These are phyloP conservation scores for Cryphonectria radicalis DNA, from an alignment of 2,329 filamentous ascomycete genomes.

Conservation along the genomic window DNA sequence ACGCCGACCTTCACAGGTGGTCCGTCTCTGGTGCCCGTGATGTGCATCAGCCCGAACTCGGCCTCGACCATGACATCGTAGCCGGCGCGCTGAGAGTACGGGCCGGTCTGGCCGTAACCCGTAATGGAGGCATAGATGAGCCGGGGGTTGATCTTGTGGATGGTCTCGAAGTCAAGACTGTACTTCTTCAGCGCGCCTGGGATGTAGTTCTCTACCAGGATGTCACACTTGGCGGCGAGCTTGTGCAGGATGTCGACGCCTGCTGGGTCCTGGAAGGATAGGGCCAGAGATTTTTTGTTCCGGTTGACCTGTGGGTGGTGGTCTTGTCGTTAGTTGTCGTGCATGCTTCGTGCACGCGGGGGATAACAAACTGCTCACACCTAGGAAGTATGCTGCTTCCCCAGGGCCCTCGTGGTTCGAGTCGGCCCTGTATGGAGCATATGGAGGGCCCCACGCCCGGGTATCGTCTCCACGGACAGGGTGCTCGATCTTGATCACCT, in stretches of 20 bases:
- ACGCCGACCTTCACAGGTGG: slow-evolving; percentile 97
- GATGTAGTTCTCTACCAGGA: slow-evolving; percentile 96
- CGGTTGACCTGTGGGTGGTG: slow-evolving; percentile 76
- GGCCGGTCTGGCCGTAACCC: slow-evolving; percentile 94
- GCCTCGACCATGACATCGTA: slow-evolving; percentile 99
- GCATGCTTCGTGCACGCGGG: background rate
- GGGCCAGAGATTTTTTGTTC: slow-evolving; percentile 91
- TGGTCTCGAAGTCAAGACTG: slow-evolving; percentile 80
- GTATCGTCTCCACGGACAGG: slow-evolving; percentile 91
- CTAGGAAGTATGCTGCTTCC: slow-evolving; percentile 93
- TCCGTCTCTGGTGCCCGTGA: slow-evolving; percentile 85
- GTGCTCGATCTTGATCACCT: slow-evolving; percentile 97
- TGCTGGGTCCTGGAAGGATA: slow-evolving; percentile 85
- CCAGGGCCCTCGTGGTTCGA: slow-evolving; percentile 70
- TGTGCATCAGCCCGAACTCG: slow-evolving; percentile 98
- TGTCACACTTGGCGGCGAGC: slow-evolving; percentile 82
- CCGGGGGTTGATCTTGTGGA: slow-evolving; percentile 79
- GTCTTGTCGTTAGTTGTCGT: slow-evolving; percentile 17
- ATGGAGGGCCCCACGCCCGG: slow-evolving; percentile 93
- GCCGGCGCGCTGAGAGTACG: slow-evolving; percentile 83
- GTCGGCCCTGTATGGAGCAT: slow-evolving; percentile 73
- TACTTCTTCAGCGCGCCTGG: slow-evolving; percentile 91
- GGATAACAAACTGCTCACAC: slow-evolving; percentile 59
- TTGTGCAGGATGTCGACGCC: slow-evolving; percentile 88
- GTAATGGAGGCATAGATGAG: slow-evolving; percentile 97